Evolutionary conservation across 768 basidiomycete genomes (phyloP).

Genomic region (Pleurotus djamor): DNA sequence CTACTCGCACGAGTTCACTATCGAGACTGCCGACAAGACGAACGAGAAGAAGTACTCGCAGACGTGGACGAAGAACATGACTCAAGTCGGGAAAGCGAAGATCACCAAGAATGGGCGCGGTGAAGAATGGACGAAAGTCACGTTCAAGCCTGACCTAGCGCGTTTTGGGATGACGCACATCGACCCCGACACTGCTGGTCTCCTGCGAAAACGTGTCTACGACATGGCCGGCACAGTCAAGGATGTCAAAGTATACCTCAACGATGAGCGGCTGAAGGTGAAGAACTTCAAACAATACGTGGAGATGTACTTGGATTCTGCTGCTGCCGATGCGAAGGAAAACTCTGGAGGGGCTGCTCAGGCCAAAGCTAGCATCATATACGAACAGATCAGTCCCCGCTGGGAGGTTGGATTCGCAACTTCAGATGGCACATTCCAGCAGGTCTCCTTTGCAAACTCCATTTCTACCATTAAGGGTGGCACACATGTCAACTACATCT

Average conservation of each 20-base stretch:
- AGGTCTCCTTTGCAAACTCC: conserved; percentile 97
- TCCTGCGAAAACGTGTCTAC: conserved; percentile 92
- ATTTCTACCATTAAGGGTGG: conserved; percentile 97
- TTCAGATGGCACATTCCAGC: conserved; percentile 89
- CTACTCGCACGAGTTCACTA: conserved; percentile 93
- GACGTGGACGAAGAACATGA: conserved; percentile 94
- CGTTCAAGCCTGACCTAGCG: conserved; percentile 88
- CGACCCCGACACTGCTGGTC: conserved; percentile 86
- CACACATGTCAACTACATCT: conserved; percentile 82
- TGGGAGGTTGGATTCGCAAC: conserved; percentile 97
- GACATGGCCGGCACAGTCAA: conserved; percentile 96
- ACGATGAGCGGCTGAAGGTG: conserved; percentile 89
- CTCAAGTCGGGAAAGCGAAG: conserved; percentile 82
- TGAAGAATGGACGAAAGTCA: conserved; percentile 91
- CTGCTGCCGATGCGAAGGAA: conserved; percentile 65
- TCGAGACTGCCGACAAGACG: conserved; percentile 93
- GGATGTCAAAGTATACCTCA: conserved; percentile 90
- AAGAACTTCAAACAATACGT: conserved; percentile 98
- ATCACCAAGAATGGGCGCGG: conserved; percentile 87
- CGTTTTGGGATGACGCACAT: conserved; percentile 92
- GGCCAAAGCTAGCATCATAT: conserved; percentile 74
- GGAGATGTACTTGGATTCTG: conserved; percentile 86
- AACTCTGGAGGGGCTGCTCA: conserved; percentile 78
- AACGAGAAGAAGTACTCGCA: conserved; percentile 90
- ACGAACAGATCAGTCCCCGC: conserved; percentile 75